A percentile compares a stretch with the other conserved stretches of the same genome.
Evolutionary conservation across 129 eudicot genomes (phyloP).

Genomic region (Flaveria brownii): DNA sequence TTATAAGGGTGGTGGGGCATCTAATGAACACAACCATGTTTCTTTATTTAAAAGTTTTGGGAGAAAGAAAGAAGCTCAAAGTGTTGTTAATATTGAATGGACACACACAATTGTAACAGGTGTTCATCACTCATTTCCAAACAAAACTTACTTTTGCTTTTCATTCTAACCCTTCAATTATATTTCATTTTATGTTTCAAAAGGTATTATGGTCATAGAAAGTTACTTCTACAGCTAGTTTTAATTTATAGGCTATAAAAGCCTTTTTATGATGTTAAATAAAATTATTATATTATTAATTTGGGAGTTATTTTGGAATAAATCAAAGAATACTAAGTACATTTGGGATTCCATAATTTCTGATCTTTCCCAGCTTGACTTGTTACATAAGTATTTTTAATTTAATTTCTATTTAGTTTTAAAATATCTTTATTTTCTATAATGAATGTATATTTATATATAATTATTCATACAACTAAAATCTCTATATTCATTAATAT

Average conservation of each 20-base stretch:
- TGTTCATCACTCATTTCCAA: conserved; percentile 29
- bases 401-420: too few species aligned
- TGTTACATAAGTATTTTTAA: too few species aligned
- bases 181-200: conserved; percentile 15
- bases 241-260: not conserved
- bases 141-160: conserved; percentile 29
- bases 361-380: too few species aligned
- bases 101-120: conserved; percentile 26
- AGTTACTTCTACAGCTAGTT: conserved; percentile 20
- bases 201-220: conserved; percentile 30
- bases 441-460: too few species aligned
- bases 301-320: not conserved
- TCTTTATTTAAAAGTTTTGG: conserved; percentile 18
- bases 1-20: conserved; percentile 28
- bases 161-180: conserved; percentile 30
- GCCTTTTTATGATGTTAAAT: too few species aligned
- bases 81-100: conserved; percentile 23
- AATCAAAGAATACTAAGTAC: too few species aligned
- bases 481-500: too few species aligned
- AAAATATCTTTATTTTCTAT: too few species aligned
- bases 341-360: too few species aligned
- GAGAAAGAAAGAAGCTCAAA: conserved; percentile 30
- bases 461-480: too few species aligned
- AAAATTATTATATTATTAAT: too few species aligned
- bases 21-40: conserved; percentile 6